Evolutionary conservation across 495 filamentous ascomycete species (phyloP), one percentile per base, ranked within the genome.

Genomic region (Bathelium albidoporum): DNA sequence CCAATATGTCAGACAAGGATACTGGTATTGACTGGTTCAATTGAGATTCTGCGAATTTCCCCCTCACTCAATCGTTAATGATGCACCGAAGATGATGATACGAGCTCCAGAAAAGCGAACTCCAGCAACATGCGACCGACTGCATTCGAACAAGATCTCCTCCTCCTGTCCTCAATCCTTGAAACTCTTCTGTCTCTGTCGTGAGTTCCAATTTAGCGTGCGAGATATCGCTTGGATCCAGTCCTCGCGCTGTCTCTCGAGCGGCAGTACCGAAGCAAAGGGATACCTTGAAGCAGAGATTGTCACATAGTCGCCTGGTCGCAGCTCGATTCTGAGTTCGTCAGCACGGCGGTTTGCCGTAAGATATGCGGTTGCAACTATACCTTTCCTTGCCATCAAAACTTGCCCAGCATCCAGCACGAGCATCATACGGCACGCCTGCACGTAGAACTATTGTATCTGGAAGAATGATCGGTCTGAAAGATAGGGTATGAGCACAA

Each of bases 401-500:
- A 73, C 91, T 95, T 41, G 91, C 95, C 95, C 95, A 98, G 58
- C 87, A 91, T 65, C 84, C 87, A 16, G 91, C 89, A 24, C 94
- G 81, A 5, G 91, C 89, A 74, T 95, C 87, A 71, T 96, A 96
- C 0, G 94, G 94, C 32, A 98, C 95, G 12, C 91, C 93, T 52
- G 95, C 79, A 1, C 94, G 85, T 60, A 98, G 79, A 1, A 97
- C 90, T 61, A 97, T 93, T 0, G 91, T 96, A 70, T 98, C 94
- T 9, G 92, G 93, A 1, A 98, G 80, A 64, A 98, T 92, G 71
- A 98, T 91, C 7, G 94, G 94, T 0, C 94, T 84, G 81, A 97
- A 98, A 14, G 89, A 95, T 10, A 98, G 81, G 0, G 95, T 97
- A 74, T 98, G 94, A 18, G 94, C 91, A 72, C 93, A 96, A 60